phyloP scores from a whole-genome alignment of 352 stramenopile genomes.

The Globisporangium paroecandrum region DNA sequence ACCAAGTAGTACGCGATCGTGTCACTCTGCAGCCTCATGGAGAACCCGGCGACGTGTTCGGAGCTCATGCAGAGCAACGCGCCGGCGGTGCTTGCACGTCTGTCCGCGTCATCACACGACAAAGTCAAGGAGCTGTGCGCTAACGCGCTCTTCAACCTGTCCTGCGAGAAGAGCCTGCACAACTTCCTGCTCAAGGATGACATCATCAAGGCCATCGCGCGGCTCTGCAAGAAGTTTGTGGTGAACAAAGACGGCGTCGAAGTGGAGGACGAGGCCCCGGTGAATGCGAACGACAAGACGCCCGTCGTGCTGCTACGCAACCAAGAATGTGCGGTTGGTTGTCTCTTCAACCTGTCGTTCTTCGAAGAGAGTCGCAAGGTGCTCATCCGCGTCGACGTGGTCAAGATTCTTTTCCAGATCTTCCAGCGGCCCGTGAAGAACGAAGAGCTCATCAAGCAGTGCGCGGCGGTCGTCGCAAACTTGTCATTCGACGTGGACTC shows the following conservation, averaged over 20 bases:
- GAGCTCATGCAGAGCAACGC: slow-evolving; percentile 75
- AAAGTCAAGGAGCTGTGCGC: slow-evolving; percentile 67
- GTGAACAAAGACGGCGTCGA: slow-evolving; percentile 48
- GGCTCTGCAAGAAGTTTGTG: slow-evolving; percentile 51
- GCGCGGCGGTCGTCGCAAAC: slow-evolving; percentile 61
- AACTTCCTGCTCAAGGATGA: slow-evolving; percentile 66
- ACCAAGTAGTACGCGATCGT: slow-evolving; percentile 71
- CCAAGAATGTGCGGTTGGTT: slow-evolving; percentile 72
- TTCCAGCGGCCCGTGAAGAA: slow-evolving; percentile 66
- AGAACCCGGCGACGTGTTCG: slow-evolving; percentile 44
- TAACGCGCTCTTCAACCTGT: slow-evolving; percentile 81
- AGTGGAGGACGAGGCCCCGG: slow-evolving; percentile 46
- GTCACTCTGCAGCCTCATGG: slow-evolving; percentile 66
- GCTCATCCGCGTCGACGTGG: slow-evolving; percentile 53
- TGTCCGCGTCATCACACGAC: slow-evolving; percentile 42
- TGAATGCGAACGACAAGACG: slow-evolving; percentile 37
- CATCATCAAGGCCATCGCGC: slow-evolving; percentile 64
- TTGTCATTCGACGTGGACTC: slow-evolving; percentile 72
- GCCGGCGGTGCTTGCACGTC: slow-evolving; percentile 42
- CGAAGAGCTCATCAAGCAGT: slow-evolving; percentile 67
- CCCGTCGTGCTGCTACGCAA: slow-evolving; percentile 44
- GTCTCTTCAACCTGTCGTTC: slow-evolving; percentile 81
- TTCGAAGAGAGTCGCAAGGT: slow-evolving; percentile 57
- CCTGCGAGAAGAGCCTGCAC: slow-evolving; percentile 65
- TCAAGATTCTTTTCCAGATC: slow-evolving; percentile 60